Base-by-base conservation (phyloP, 148 eudicot genomes). In the Dysphania ambrosioides region DNA sequence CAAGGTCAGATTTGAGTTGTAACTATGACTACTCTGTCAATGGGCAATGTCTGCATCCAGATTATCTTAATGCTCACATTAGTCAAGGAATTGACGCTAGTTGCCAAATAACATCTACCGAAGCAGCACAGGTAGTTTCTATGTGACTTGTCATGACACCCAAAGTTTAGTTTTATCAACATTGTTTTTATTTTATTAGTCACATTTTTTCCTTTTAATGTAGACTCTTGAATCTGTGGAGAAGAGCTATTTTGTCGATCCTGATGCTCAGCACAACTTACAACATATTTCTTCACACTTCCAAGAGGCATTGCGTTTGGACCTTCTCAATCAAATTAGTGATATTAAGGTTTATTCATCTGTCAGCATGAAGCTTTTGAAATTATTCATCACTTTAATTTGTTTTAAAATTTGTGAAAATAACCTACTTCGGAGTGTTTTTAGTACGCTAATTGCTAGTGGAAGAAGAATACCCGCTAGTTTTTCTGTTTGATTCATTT, bases 211-310 rank as follows among this genome's bases (percentile, higher is more conserved):
- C n/a, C n/a, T 47, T 12, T 13, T 15, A 42, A 47, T 70, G 57
- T 75, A 87, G 88, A 89, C 78, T 58, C 77, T 82, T 63, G 83
- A 86, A 55, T 74, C 88, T 38, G 76, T 78, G 26, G 91, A 79
- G 67, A 85, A 86, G 79, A 81, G 78, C 56, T 81, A 82, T 66
- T 76, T 77, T 56, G 75, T 58, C 13, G 83, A 73, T 69, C 24
- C 87, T 24, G 87, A 86, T 42, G 47, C 86, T 64, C 97, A 86
- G 68, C 88, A 86, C 74, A 87, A 69, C 82, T 82, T 89, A 89
- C 94, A 88, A 34, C 91, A 87, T 47, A 79, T 92, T 47, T 89
- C 97, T 74, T 88, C 95, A 69, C 97, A 90, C 71, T 93, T 96
- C 68, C 94, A 78, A 68, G 85, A 85, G 68, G 91, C 88, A 53